Evolutionary conservation across 2,329 filamentous ascomycete genomes (phyloP), one percentile per base, ranked within the genome.

Genomic region (Pseudogymnoascus sp.): DNA sequence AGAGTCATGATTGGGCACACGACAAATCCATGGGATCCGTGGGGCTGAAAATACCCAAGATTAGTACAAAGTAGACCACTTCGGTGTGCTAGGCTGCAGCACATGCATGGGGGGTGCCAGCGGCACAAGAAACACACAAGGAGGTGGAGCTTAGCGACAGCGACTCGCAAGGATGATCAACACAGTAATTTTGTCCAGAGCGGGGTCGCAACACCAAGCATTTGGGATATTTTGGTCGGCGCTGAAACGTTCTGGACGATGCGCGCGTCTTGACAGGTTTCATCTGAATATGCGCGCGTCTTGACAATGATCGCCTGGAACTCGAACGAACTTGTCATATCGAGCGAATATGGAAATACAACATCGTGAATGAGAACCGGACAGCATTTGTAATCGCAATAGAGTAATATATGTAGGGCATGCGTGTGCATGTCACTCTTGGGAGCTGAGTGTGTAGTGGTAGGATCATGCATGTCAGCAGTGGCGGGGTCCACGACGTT

Each of bases 41-140:
- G 38, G 38, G 59, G 59, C 59, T 61, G 59, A 42, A 61, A 61
- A 26, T 42, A 24, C 24, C 13, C 31, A 61, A 42, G 56, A 42
- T 42, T 56, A 33, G 50, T 56, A 35, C 50, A 10, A 33, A 56
- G 50, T 33, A 19, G 31, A 33, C 50, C 50, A 5, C 31, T 56
- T 56, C 50, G 50, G 50, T 56, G 50, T 56, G 50, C 19, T 56
- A 56, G 50, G 50, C 50, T 56, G 29, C 50, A 56, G 50, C 50
- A 56, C 29, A 19, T 56, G 29, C 50, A 56, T 56, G 29, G 29
- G 47, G 50, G 50, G n/a, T 13, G 10, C 31, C 50, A 56, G 29
- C 50, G 50, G 29, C 50, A 56, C n/a, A 56, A 56, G 50, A 56
- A 56, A 56, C 50, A 56, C 50, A 35, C 2, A 31, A 31, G n/a